A percentile compares a stretch with the other conserved stretches of the same genome.
phyloP scores from a whole-genome alignment of 2,329 filamentous ascomycete species.

The Xylaria sp. region DNA sequence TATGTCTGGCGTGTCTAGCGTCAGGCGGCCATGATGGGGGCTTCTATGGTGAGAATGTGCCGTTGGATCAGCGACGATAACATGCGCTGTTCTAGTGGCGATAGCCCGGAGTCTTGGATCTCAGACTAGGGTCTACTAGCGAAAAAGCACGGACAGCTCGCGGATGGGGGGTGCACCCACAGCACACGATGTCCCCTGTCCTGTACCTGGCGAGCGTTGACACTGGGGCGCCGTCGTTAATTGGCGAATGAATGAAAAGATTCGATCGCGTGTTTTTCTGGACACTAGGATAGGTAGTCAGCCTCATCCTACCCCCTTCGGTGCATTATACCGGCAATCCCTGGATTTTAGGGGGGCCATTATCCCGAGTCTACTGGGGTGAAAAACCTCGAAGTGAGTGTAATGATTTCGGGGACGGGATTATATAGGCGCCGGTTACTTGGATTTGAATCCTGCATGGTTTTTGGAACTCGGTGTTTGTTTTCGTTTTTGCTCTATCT shows the following conservation, averaged over 20 bases:
- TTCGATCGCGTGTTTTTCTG: conserved; percentile 14
- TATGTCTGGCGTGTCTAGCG: conserved; percentile 66
- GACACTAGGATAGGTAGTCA: conserved; percentile 19
- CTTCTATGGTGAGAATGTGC: conserved; percentile 66
- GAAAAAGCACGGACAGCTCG: conserved; percentile 15
- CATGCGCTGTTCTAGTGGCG: conserved; percentile 9
- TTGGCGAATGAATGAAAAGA: conserved; percentile 28
- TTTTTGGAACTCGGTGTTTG: conserved; percentile 12
- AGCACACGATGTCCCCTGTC: conserved; percentile 29
- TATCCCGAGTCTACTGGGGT: conserved; percentile 10
- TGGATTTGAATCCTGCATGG: conserved; percentile 35
- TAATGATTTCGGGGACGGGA: conserved; percentile 19
- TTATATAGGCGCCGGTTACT: conserved; percentile 28
- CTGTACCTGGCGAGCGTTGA: conserved; percentile 3
- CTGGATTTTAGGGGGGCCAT: conserved; percentile 9
- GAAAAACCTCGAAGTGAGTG: conserved; percentile 15
- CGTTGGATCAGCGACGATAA: conserved; percentile 62
- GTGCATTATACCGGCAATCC: conserved; percentile 20
- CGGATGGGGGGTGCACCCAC: conserved; percentile 7
- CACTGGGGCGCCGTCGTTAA: conserved; percentile 31
- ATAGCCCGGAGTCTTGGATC: conserved; percentile 11
- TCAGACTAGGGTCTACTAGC: conserved; percentile 17
- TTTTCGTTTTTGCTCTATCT: not conserved
- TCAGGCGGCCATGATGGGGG: conserved; percentile 58
- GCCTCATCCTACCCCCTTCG: conserved; percentile 28